Evolutionary conservation across 2,329 filamentous ascomycete species (phyloP).

Genomic region (Aspergillus nomiae): DNA sequence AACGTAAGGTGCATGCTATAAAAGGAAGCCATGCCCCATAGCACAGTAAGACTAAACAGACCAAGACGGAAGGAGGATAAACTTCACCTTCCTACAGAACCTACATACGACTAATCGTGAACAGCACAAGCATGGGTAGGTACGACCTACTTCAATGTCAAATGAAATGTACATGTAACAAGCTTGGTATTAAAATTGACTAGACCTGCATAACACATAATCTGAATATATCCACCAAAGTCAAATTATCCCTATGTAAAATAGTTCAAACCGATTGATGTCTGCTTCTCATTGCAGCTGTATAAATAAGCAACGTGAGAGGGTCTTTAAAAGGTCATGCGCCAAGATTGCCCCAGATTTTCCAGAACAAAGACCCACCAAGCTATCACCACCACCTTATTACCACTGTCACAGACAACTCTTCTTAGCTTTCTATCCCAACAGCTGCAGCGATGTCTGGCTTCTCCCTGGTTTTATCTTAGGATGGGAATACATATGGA

Average conservation of each 20-base stretch:
- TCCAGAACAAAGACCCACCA: conserved; percentile 3
- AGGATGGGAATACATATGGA: conserved; percentile 64
- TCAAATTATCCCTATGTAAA: neutral
- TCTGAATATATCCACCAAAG: neutral
- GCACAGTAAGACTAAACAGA: neutral
- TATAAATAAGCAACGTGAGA: neutral
- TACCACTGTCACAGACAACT: conserved; percentile 7
- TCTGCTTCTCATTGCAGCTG: neutral
- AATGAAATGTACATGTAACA: neutral
- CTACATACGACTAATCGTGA: neutral
- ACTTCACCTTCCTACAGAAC: neutral
- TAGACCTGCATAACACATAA: neutral
- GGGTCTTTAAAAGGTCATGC: neutral
- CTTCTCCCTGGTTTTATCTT: conserved; percentile 7
- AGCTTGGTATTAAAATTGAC: neutral
- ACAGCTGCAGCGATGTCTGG: conserved; percentile 11
- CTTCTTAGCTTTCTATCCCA: conserved; percentile 6
- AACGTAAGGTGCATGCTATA: neutral
- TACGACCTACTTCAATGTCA: neutral
- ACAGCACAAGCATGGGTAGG: neutral
- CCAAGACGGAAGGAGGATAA: neutral
- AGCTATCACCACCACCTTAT: conserved; percentile 6
- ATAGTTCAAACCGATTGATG: neutral
- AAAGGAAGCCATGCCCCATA: conserved; percentile 9
- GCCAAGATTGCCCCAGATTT: conserved; percentile 11